Base-by-base conservation (phyloP, 2,329 filamentous ascomycete genomes). In the Tympanopsis confertula region DNA sequence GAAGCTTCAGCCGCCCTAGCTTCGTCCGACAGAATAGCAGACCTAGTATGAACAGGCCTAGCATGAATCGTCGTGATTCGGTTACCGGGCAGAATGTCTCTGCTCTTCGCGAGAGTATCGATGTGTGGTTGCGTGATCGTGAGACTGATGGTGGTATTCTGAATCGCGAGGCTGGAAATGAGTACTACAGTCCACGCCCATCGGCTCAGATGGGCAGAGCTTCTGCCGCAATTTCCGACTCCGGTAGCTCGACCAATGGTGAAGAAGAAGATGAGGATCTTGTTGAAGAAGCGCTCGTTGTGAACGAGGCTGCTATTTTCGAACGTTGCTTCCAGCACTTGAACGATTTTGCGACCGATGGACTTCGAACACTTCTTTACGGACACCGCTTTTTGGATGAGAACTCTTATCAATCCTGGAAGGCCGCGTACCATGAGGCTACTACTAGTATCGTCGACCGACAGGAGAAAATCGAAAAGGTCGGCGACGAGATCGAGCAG, bases 261-360 rank as follows among this genome's bases (percentile, higher is more conserved):
- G 30, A 62, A 2, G 64, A 68, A 5, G 54, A 61, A 10, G 57
- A 68, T 28, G 66, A 76, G 28, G 63, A 66, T 12, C 55, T 71
- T 38, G 63, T 82, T 3, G 74, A 82, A 41, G 78, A 83, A 40
- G 57, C 63, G 0, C 48, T 77, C 5, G 75, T 73, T 1, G 57
- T 68, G 0, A 74, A 79, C 44, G 80, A 86, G 5, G 63, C 55
- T 3, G 71, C 73, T 2, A 71, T 88, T 1, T 87, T 94, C 43
- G 85, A 91, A 52, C 72, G 81, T 17, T 91, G 85, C 57, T 93
- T 94, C 57, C 81, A 88, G 54, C 87, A 95, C 48, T 74, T 94
- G 42, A 86, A 94, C 42, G 85, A 71, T 17, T 95, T 94, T 54
- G 87, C 88, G 0, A 85, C 82, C 0, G 86, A 94, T 50, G 88